Conservation (phyloP, 148 eudicot genomes). For the Vaccinium corymbosum region DNA sequence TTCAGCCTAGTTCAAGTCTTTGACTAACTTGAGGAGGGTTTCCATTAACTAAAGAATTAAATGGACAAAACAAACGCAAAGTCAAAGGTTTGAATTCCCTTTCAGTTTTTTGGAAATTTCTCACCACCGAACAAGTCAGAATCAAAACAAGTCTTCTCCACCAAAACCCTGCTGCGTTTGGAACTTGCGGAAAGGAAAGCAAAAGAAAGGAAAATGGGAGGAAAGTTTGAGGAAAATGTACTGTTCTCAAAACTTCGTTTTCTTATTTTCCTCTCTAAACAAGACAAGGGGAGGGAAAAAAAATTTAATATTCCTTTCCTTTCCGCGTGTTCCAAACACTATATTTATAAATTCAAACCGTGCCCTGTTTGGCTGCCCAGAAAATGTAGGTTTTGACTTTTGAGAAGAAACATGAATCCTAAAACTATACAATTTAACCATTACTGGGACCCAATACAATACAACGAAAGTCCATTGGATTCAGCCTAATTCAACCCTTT, state of each 20-base stretch:
- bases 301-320: no score
- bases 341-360: background rate
- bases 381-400: background rate
- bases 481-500: background rate
- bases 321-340: background rate
- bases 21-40: slow-evolving; percentile 8
- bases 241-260: no score
- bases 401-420: background rate
- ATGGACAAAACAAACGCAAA: background rate
- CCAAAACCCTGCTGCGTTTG: background rate
- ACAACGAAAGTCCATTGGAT: background rate
- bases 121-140: background rate
- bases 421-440: background rate
- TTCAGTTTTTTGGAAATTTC: background rate
- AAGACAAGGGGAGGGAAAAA: no score
- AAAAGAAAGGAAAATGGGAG: no score
- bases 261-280: no score
- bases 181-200: no score
- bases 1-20: slow-evolving; percentile 14
- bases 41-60: background rate
- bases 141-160: background rate
- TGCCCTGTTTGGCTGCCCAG: background rate
- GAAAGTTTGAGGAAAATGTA: no score
- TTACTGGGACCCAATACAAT: background rate
- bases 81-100: background rate